phyloP scores from a whole-genome alignment of 805 yeast species.

The Pichia rugopelliculosa region DNA sequence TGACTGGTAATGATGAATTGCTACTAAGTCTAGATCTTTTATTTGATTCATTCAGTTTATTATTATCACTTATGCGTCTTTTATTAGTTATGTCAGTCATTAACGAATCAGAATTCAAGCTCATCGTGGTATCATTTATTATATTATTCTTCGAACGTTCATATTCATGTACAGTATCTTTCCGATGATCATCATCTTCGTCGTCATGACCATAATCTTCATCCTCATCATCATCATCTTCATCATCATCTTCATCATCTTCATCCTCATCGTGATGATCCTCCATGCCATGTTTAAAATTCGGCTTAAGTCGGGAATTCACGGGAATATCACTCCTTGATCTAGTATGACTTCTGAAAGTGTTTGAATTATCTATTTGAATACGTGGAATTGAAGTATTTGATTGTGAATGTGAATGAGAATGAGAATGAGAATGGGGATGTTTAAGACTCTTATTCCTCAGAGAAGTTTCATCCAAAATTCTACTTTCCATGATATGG shows the following conservation, averaged over 20 bases:
- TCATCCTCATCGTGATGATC: neutral
- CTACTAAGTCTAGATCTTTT: neutral
- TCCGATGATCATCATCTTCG: constrained; percentile 1
- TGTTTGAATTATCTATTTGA: neutral
- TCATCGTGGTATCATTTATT: neutral
- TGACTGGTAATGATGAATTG: neutral
- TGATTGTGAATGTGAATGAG: neutral
- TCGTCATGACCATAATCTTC: constrained; percentile 11
- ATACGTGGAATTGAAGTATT: neutral
- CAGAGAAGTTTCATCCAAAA: neutral
- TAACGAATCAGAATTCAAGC: neutral
- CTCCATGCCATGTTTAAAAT: neutral
- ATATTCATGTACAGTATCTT: constrained; percentile 1
- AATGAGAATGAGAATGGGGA: neutral
- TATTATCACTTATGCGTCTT: neutral
- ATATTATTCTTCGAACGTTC: neutral
- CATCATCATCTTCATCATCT: constrained; percentile 6
- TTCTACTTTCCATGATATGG: constrained; percentile 28
- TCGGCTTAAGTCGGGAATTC: neutral
- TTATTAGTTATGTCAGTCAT: neutral
- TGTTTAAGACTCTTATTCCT: neutral
- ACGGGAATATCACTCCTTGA: constrained; percentile 1
- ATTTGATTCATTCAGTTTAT: neutral
- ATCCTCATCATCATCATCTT: constrained; percentile 12
- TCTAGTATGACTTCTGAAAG: neutral